Evolutionary conservation across 345 rosid species (phyloP), one percentile per base, ranked within the genome.

Genomic region (Salix dunnii): DNA sequence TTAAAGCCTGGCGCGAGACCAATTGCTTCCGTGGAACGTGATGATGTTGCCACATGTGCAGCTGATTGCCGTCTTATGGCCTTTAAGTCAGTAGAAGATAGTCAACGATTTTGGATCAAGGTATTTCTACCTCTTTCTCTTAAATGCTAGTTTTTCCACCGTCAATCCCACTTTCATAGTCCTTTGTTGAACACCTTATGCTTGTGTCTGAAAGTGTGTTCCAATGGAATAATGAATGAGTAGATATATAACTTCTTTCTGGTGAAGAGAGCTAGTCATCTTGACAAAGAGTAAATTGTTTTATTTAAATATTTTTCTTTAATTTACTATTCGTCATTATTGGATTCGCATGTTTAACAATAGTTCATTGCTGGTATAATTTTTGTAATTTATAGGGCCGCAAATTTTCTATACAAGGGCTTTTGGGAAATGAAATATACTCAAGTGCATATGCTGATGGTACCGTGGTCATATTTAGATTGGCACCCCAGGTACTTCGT

Each of bases 1-100:
- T 82, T 95, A 71, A 91, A 92, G 78, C 91, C 92, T 36, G 90
- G 93, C 74, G 89, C 90, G 63, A 91, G 97, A 86, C 88, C 94
- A 71, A 86, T 91, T 76, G 90, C 96, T 55, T 78, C 33, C 31
- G 2, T 64, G 67, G 89, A 90, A 66, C 81, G 63, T 63, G 84
- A 90, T 63, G 93, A 91, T 76, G 75, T 90, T 58, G 93, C 99
- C 33, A 84, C 89, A 42, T 91, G 92, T 84, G 96, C 85, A 46
- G 97, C 94, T 78, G 99, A 95, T 84, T 78, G 97, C 80, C 96
- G 99, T 67, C 80, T 95, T 77, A 91, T 86, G 90, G 97, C 97
- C 70, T 95, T 92, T 71, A 87, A 87, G 70, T 87, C 89, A 0
- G 84, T 77, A 20, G 90, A 88, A 70, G 97, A 95, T 65, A 82